These are phyloP conservation scores for Microsporum audouinii DNA, from an alignment of 2,329 filamentous ascomycete genomes.

Conservation along the genomic window DNA sequence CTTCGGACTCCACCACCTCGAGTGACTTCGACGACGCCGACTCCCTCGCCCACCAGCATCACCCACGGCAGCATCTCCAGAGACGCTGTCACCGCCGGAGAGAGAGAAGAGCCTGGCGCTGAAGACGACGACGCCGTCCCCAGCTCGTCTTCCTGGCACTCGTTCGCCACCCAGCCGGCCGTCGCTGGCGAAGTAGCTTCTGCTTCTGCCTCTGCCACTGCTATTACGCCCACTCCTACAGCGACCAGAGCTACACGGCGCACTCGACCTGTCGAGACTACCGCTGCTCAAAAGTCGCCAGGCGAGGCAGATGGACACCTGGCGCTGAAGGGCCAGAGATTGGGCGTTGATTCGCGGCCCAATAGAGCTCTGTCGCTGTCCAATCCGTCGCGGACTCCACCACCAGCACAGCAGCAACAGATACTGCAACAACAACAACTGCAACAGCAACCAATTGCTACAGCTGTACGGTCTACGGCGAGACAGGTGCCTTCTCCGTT, in stretches of 20 bases:
- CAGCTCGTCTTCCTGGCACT: neutral
- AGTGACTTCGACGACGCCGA: constrained; percentile 6
- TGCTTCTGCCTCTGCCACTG: neutral
- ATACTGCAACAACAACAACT: neutral
- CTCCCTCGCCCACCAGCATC: constrained; percentile 6
- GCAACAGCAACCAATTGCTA: neutral
- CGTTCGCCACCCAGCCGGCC: neutral
- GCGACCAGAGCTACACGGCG: neutral
- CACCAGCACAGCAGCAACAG: neutral
- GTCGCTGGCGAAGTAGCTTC: neutral
- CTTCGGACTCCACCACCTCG: neutral
- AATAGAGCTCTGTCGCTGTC: neutral
- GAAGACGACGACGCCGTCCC: no score
- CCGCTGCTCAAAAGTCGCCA: neutral
- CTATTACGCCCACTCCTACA: constrained; percentile 1
- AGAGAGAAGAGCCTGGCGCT: neutral
- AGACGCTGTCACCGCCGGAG: no score
- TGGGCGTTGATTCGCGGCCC: neutral
- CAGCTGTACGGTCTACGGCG: neutral
- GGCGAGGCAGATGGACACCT: neutral
- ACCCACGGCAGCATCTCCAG: neutral
- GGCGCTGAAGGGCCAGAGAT: neutral
- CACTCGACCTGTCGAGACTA: neutral
- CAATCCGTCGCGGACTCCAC: neutral
- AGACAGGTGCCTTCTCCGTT: neutral